A percentile compares a stretch with the other conserved stretches of the same genome.
These are phyloP conservation scores for Russula olivacea DNA, from an alignment of 768 basidiomycete genomes.

Conservation along the genomic window DNA sequence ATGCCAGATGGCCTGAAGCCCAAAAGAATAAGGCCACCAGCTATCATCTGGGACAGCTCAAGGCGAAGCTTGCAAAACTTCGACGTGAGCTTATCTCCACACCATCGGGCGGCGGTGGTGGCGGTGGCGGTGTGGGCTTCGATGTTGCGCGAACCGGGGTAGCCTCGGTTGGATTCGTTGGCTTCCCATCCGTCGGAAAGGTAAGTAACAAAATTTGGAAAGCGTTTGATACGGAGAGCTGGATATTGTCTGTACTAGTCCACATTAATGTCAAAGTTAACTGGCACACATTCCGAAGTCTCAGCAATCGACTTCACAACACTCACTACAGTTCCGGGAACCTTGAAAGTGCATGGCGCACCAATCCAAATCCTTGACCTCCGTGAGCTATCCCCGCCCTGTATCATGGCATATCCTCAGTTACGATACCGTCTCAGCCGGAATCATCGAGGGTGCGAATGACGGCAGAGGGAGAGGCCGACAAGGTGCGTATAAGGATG, in stretches of 20 bases:
- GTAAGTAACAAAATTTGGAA: constrained; percentile 33
- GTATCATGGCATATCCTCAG: neutral
- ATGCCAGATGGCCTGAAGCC: constrained; percentile 42
- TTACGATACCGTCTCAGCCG: constrained; percentile 46
- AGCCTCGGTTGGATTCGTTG: constrained; percentile 91
- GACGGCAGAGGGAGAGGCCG: constrained; percentile 95
- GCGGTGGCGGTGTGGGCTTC: constrained; percentile 83
- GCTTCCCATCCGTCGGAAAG: constrained; percentile 94
- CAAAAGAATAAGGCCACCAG: constrained; percentile 96
- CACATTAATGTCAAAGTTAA: constrained; percentile 91
- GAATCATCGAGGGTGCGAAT: constrained; percentile 97
- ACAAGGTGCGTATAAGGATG: constrained; percentile 53
- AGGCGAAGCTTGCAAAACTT: constrained; percentile 97
- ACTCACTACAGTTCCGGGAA: constrained; percentile 92
- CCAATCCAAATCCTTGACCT: constrained; percentile 93
- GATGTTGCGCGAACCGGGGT: constrained; percentile 98
- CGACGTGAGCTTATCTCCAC: constrained; percentile 87
- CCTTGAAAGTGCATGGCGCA: constrained; percentile 90
- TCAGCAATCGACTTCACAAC: constrained; percentile 98
- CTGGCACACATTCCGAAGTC: constrained; percentile 93
- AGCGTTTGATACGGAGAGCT: constrained; percentile 13
- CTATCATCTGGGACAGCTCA: constrained; percentile 94
- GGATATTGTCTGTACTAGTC: constrained; percentile 44
- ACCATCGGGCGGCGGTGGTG: constrained; percentile 70
- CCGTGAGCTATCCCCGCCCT: constrained; percentile 45